Percentiles rank a stretch among this genome's conserved stretches.
Evolutionary conservation across 1,139 yeast species (phyloP).

Genomic region (Lipomyces yarrowii): DNA sequence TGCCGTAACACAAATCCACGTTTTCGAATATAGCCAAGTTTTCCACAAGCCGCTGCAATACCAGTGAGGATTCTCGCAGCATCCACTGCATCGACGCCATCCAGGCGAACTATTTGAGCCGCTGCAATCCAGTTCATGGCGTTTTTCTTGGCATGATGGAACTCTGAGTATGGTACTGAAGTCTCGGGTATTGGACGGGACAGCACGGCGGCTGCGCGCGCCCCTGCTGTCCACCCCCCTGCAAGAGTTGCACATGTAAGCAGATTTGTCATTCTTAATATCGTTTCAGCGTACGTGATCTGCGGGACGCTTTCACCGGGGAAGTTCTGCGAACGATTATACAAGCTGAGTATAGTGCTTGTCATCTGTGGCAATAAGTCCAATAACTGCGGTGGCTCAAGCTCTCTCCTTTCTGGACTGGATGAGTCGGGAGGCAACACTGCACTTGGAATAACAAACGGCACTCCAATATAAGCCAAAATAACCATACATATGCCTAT

Average conservation of each 20-base stretch:
- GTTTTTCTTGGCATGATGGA: constrained; percentile 18
- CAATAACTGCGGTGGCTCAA: constrained; percentile 41
- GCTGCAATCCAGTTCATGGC: constrained; percentile 27
- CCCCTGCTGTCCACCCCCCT: constrained; percentile 51
- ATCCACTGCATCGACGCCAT: constrained; percentile 36
- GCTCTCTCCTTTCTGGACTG: constrained; percentile 23
- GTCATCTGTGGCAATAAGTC: constrained; percentile 57
- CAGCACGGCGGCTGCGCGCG: constrained; percentile 34
- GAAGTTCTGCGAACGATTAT: constrained; percentile 60
- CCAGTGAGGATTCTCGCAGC: constrained; percentile 58
- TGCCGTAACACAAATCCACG: constrained; percentile 69
- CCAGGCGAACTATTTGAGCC: constrained; percentile 34
- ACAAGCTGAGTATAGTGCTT: constrained; percentile 57
- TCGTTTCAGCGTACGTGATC: constrained; percentile 72
- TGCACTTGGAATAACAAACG: constrained; percentile 62
- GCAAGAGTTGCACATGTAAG: constrained; percentile 59
- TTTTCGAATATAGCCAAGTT: constrained; percentile 65
- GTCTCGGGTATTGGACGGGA: constrained; percentile 22
- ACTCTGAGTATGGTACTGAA: constrained; percentile 5
- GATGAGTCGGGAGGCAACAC: constrained; percentile 37
- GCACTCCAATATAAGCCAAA: constrained; percentile 59
- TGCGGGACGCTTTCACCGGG: constrained; percentile 83
- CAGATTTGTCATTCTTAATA: constrained; percentile 64
- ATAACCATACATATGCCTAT: constrained; percentile 67
- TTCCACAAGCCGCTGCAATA: constrained; percentile 65